Percentiles rank a stretch among this genome's conserved stretches.
These are phyloP conservation scores for Neobulgaria alba DNA, from an alignment of 2,329 filamentous ascomycete genomes.

Conservation along the genomic window DNA sequence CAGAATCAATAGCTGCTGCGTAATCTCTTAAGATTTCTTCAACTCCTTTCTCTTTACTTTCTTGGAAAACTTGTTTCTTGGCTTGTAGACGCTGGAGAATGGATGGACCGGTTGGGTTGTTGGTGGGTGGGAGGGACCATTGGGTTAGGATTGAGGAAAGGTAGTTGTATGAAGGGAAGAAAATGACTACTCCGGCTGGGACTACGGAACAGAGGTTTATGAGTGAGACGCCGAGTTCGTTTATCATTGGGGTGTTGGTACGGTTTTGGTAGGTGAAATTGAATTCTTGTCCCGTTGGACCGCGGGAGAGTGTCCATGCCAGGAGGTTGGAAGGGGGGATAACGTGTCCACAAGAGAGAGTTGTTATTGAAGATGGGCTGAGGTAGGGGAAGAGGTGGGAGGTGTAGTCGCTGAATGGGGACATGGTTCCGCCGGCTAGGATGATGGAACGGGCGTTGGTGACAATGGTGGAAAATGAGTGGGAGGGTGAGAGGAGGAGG, in stretches of 20 bases:
- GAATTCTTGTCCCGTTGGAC: conserved; percentile 46
- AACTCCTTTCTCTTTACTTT: conserved; percentile 40
- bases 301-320: conserved; percentile 58
- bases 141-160: conserved; percentile 61
- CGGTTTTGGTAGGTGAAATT: conserved; percentile 85
- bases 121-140: conserved; percentile 42
- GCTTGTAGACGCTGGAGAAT: conserved; percentile 50
- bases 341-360: conserved; percentile 88
- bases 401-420: conserved; percentile 85
- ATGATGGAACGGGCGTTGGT: conserved; percentile 79
- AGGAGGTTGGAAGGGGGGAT: conserved; percentile 76
- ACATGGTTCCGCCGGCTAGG: conserved; percentile 94
- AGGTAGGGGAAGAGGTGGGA: conserved; percentile 79
- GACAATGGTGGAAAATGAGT: conserved; percentile 83
- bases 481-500: conserved; percentile 80
- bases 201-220: conserved; percentile 64
- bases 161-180: conserved; percentile 94
- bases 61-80: conserved; percentile 55
- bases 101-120: conserved; percentile 24
- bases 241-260: conserved; percentile 51
- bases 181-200: conserved; percentile 84
- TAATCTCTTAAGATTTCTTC: conserved; percentile 69
- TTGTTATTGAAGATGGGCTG: conserved; percentile 53
- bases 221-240: conserved; percentile 65
- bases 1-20: conserved; percentile 52